phyloP scores from a whole-genome alignment of 306 rosid species.

The Albizia julibrissin region DNA sequence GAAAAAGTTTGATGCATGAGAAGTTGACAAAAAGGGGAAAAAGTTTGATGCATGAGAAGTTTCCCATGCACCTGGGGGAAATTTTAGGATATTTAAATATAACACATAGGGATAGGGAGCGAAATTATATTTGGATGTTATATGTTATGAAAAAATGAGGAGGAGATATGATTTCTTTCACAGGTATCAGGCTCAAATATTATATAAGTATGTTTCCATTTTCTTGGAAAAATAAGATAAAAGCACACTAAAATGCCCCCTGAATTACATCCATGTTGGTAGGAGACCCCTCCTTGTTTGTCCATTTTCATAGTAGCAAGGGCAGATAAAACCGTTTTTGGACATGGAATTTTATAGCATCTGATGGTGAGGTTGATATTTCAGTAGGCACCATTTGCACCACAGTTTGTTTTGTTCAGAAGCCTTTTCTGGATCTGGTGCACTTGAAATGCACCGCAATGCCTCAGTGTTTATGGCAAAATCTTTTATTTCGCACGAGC shows the following conservation, averaged over 20 bases:
- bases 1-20: too few relatives aligned
- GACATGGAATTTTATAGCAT: background rate
- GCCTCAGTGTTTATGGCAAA: background rate
- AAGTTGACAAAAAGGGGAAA: too few relatives aligned
- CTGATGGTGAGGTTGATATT: background rate
- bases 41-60: background rate
- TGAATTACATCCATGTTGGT: background rate
- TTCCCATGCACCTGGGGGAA: too few relatives aligned
- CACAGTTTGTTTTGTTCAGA: conserved; percentile 10
- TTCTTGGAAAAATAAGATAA: background rate
- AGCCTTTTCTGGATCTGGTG: background rate
- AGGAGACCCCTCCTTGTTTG: background rate
- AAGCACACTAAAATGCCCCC: background rate
- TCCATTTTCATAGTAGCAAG: background rate
- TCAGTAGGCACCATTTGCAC: background rate
- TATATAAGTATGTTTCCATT: background rate
- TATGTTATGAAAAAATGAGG: background rate
- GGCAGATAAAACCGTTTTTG: background rate
- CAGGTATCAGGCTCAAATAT: background rate
- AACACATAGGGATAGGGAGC: background rate
- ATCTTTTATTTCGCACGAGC: conserved; percentile 14
- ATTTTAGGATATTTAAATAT: background rate
- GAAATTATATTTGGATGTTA: background rate
- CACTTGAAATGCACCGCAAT: conserved; percentile 11
- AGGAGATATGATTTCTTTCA: background rate